A percentile compares a stretch with the other conserved stretches of the same genome.
Evolutionary conservation across 805 yeast genomes (phyloP).

Genomic region (Schwanniomyces pseudopolymorphus): DNA sequence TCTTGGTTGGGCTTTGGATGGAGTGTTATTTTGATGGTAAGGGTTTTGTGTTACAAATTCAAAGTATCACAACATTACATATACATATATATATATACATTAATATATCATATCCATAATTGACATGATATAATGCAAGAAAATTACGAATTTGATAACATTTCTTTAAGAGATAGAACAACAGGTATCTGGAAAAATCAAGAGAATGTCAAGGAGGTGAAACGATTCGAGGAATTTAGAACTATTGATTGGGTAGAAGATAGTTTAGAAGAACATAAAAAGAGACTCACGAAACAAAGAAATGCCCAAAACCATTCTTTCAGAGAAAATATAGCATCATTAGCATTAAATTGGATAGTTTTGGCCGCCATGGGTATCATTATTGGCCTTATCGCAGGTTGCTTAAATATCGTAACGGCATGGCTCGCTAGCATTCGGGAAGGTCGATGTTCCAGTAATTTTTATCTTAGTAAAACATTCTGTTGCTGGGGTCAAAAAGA

Average conservation of each 20-base stretch:
- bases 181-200: conserved; percentile 43
- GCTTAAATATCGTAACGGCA: conserved; percentile 77
- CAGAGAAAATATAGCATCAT: conserved; percentile 26
- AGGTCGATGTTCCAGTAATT: conserved; percentile 73
- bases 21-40: no score
- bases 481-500: conserved; percentile 75
- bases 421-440: conserved; percentile 77
- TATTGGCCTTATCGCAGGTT: conserved; percentile 84
- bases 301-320: conserved; percentile 14
- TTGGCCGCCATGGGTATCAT: conserved; percentile 71
- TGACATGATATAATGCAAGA: background rate
- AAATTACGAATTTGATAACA: background rate
- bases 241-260: conserved; percentile 76
- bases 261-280: conserved; percentile 47
- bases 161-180: conserved; percentile 18
- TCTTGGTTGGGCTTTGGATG: no score
- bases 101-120: no score
- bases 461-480: conserved; percentile 69
- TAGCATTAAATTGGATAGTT: conserved; percentile 67
- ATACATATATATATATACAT: background rate
- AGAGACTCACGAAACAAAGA: conserved; percentile 21
- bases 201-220: conserved; percentile 35
- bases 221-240: conserved; percentile 56
- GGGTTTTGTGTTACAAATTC: background rate
- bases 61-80: background rate